Base-by-base conservation (phyloP, 2,329 filamentous ascomycete genomes). In the Fusarium anthophilum region DNA sequence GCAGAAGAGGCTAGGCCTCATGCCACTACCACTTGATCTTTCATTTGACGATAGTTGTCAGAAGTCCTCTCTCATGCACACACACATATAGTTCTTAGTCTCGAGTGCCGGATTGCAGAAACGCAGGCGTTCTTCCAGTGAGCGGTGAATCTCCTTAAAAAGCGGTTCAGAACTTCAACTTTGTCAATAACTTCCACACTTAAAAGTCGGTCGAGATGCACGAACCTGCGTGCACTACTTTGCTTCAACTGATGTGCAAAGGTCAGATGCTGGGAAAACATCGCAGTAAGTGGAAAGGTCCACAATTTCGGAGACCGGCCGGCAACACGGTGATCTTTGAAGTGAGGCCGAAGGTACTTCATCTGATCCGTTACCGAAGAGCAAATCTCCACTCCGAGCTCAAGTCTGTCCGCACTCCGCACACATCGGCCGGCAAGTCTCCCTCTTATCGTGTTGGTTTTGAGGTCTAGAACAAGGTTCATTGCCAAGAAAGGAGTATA, bases 301-400 rank as follows among this genome's bases (percentile, higher is more conserved):
- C 63, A 63, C 47, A 61, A 37, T 24, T 66, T 65, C 60, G 28
- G 56, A 22, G 51, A 50, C 61, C 61, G 64, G 54, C 66, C 58
- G 68, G 63, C 32, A 45, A 54, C 17, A 45, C 66, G 54, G 38
- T 58, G 43, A 55, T 55, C 53, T 22, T 62, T 57, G 41, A 53
- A 43, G 39, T 56, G 55, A 59, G 48, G 61, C 58, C 51, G 70
- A 63, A 66, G 48, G 35, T 57, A 58, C 65, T 71, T 66, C 56
- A 39, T 66, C 53, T 66, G 71, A 68, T 73, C 75, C 59, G 73
- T 73, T 67, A 72, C 75, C 71, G 71, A 77, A 37, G 32, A 50
- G 18, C 53, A 56, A 26, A 50, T 48, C 61, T 65, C 72, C 72
- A 66, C 74, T 60, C 67, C 65, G 53, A 47, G 48, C 53, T 57